Conservation (phyloP, 2,329 filamentous ascomycete genomes). For the Orbilia quercus region DNA sequence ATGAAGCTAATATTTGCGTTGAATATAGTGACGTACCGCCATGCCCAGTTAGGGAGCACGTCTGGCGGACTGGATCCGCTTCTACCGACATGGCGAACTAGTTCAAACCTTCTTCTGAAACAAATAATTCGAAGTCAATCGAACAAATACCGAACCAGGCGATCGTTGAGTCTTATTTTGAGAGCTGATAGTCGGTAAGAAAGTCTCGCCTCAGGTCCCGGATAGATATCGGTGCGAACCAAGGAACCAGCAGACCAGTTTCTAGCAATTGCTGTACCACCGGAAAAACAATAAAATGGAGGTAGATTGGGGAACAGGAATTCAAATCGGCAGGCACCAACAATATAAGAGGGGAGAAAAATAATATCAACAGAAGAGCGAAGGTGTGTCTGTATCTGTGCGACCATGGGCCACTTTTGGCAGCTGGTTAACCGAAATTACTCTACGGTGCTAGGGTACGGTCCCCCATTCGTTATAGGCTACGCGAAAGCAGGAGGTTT, state of each 20-base stretch:
- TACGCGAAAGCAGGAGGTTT: conserved; percentile 4
- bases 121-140: no score
- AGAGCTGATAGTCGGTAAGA: no score
- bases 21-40: conserved; percentile 17
- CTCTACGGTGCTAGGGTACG: conserved; percentile 17
- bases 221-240: no score
- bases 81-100: conserved; percentile 26
- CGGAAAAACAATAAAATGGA: no score
- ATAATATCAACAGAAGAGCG: neutral
- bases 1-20: neutral
- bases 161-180: no score
- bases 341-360: neutral
- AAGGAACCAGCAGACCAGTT: no score
- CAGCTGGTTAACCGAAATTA: conserved; percentile 43
- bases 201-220: no score
- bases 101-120: neutral
- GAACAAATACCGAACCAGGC: no score
- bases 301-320: no score
- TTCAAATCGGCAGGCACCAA: neutral
- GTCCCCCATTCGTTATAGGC: conserved; percentile 8
- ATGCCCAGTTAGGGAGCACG: conserved; percentile 48
- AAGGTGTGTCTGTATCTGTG: neutral
- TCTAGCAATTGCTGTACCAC: no score
- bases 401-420: neutral
- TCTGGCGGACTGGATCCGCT: conserved; percentile 41